phyloP scores from a whole-genome alignment of 805 yeast genomes.

The Yarrowia sp. region DNA sequence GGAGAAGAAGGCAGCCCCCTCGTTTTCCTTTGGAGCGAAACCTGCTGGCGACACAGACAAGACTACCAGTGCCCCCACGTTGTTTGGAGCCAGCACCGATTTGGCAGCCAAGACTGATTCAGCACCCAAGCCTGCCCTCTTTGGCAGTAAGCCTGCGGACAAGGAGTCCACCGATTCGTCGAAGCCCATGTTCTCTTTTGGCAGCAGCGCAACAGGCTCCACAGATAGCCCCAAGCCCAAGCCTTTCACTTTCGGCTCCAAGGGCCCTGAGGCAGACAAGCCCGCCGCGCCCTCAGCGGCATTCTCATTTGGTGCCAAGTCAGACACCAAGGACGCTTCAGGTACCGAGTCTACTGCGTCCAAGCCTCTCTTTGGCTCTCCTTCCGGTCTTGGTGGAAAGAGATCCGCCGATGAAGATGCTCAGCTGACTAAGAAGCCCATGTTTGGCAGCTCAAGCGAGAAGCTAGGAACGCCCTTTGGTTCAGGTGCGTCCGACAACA shows the following conservation, averaged over 20 bases:
- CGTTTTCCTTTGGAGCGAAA: conserved; percentile 8
- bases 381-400: conserved; percentile 6
- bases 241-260: conserved; percentile 18
- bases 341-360: background rate
- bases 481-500: background rate
- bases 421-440: background rate
- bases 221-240: conserved; percentile 5
- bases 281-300: background rate
- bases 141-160: conserved; percentile 2
- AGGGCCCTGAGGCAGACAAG: background rate
- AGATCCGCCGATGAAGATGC: conserved; percentile 17
- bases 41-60: background rate
- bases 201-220: background rate
- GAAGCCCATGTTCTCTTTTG: conserved; percentile 20
- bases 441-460: conserved; percentile 10
- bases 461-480: background rate
- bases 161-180: background rate
- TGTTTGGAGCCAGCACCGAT: background rate
- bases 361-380: background rate
- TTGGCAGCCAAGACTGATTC: conserved; percentile 8
- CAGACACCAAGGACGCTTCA: background rate
- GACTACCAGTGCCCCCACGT: no score
- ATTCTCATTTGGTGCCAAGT: conserved; percentile 20
- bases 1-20: background rate
- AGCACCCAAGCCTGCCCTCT: conserved; percentile 12